phyloP scores from a whole-genome alignment of 2,329 filamentous ascomycete species.

The Colletotrichum sidae region DNA sequence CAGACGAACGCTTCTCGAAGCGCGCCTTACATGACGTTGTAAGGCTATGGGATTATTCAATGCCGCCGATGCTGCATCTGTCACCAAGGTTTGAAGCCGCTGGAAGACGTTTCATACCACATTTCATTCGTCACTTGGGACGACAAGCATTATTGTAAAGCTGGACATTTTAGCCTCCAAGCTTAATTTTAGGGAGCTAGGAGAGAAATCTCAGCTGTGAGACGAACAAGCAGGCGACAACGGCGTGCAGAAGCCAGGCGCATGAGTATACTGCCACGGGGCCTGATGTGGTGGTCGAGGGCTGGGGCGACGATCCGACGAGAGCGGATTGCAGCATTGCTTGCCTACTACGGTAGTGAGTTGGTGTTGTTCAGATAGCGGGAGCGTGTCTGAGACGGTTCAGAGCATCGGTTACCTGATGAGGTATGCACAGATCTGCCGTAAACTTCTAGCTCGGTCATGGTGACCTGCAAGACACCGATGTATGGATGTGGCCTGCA shows the following conservation, averaged over 20 bases:
- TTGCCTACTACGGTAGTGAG: too few relatives aligned
- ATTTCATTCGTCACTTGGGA: conserved; percentile 4
- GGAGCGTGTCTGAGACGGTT: conserved; percentile 1
- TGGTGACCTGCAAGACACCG: not conserved
- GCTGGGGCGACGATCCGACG: conserved; percentile 12
- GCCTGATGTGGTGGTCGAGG: not conserved
- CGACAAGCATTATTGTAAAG: conserved; percentile 26
- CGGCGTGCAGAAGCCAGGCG: too few relatives aligned
- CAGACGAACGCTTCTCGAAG: conserved; percentile 27
- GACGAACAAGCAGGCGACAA: too few relatives aligned
- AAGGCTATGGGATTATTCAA: too few relatives aligned
- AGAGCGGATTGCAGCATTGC: too few relatives aligned
- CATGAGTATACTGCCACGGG: too few relatives aligned
- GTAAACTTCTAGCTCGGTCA: not conserved
- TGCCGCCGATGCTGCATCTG: not conserved
- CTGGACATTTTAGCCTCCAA: not conserved
- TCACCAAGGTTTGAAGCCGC: conserved; percentile 28
- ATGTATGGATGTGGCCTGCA: not conserved
- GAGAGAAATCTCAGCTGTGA: too few relatives aligned
- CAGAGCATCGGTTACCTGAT: conserved; percentile 1
- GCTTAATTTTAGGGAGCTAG: not conserved
- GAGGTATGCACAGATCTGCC: not conserved
- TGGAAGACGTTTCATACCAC: conserved; percentile 24
- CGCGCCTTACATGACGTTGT: not conserved
- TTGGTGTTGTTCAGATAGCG: too few relatives aligned